Conservation (phyloP, 768 basidiomycete genomes). For the Mycena amicta region DNA sequence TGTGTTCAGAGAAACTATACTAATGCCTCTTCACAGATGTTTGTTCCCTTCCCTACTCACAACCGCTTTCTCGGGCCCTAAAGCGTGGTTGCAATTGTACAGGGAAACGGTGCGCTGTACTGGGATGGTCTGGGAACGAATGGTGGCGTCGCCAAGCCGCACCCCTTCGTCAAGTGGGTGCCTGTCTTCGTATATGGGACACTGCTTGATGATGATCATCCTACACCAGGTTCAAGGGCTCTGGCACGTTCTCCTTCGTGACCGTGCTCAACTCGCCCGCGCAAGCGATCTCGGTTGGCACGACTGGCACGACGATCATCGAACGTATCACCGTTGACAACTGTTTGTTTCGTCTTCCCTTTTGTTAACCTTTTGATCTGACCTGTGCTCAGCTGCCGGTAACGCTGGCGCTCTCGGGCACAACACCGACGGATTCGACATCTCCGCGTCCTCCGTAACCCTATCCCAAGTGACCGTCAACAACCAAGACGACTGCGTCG, state of each 20-base stretch:
- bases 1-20: not conserved
- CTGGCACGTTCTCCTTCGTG: conserved; percentile 19
- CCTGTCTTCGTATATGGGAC: not conserved
- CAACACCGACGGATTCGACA: conserved; percentile 26
- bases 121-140: conserved; percentile 25
- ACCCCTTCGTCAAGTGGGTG: conserved; percentile 22
- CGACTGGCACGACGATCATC: conserved; percentile 10
- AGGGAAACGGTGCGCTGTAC: conserved; percentile 20
- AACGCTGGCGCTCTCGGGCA: conserved; percentile 18
- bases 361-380: not conserved
- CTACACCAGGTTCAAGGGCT: conserved; percentile 15
- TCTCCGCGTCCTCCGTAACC: conserved; percentile 18
- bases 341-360: not conserved
- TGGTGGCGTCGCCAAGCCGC: conserved; percentile 23
- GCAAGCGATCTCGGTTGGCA: conserved; percentile 21
- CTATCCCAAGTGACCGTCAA: conserved; percentile 14
- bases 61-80: too few species aligned
- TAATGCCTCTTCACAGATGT: too few species aligned
- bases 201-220: too few species aligned
- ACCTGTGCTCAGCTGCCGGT: conserved; percentile 9
- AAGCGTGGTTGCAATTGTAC: too few species aligned
- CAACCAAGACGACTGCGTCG: conserved; percentile 24
- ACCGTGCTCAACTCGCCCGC: conserved; percentile 21
- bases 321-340: conserved; percentile 18
- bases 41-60: too few species aligned